Conservation (phyloP, 371 early-diverging fungal species). For the Syncephalastrum racemosum region DNA sequence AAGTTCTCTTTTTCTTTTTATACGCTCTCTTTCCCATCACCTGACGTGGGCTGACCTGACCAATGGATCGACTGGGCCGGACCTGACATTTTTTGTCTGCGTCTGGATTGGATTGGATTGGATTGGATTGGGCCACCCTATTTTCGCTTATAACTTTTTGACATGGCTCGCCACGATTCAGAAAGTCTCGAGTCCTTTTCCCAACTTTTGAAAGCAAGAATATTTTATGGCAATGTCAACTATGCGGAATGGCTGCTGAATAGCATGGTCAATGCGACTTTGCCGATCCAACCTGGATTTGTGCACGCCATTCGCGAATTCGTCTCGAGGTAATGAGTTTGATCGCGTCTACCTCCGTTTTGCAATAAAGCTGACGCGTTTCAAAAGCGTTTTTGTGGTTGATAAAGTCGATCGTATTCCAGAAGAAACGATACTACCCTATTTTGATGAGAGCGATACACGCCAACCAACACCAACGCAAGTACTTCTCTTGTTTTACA, state of each 20-base stretch:
- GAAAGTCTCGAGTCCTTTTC: slow-evolving; percentile 39
- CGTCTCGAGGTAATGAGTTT: slow-evolving; percentile 28
- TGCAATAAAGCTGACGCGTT: not conserved
- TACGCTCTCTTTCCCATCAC: too few species aligned
- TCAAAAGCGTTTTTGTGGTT: slow-evolving; percentile 25
- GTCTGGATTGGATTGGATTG: too few species aligned
- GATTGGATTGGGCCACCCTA: too few species aligned
- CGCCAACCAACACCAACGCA: slow-evolving; percentile 33
- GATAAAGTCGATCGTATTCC: slow-evolving; percentile 31
- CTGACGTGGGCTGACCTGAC: too few species aligned
- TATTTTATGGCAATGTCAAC: slow-evolving; percentile 29
- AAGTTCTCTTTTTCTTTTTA: too few species aligned
- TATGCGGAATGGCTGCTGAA: slow-evolving; percentile 38
- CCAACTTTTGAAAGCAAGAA: slow-evolving; percentile 31
- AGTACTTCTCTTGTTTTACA: slow-evolving; percentile 39
- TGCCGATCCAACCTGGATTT: slow-evolving; percentile 37
- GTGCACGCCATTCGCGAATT: slow-evolving; percentile 40
- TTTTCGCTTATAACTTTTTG: too few species aligned
- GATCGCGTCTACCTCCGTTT: not conserved
- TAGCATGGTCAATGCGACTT: slow-evolving; percentile 31
- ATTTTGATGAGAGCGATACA: slow-evolving; percentile 17
- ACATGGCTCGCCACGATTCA: too few species aligned
- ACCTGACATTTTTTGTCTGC: too few species aligned
- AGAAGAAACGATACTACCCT: slow-evolving; percentile 25
- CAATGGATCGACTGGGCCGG: too few species aligned